Evolutionary conservation across 1,284 basidiomycete species (phyloP).

Genomic region (Ceratobasidium sp.): DNA sequence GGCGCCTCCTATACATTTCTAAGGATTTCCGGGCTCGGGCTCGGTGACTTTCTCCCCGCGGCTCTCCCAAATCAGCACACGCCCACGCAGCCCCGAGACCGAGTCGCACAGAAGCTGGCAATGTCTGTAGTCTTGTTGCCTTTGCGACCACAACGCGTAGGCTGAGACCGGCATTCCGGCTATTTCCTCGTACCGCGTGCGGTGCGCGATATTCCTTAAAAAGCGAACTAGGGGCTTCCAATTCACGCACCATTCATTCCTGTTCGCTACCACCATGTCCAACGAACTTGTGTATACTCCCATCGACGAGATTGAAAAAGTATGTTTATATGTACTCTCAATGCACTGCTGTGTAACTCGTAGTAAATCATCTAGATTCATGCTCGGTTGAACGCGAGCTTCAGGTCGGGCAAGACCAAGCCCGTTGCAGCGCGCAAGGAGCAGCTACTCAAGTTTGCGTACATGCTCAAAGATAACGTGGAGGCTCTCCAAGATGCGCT

Average conservation of each 20-base stretch:
- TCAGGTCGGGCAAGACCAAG: conserved; percentile 54
- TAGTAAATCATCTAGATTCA: conserved; percentile 45
- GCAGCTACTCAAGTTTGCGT: conserved; percentile 60
- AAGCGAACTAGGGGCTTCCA: neutral
- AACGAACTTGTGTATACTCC: conserved; percentile 39
- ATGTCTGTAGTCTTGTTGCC: neutral
- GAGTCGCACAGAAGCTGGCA: neutral
- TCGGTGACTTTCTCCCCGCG: too few relatives aligned
- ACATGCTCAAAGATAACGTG: conserved; percentile 58
- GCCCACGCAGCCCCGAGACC: neutral
- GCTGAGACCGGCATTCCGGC: conserved; percentile 11
- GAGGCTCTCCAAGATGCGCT: conserved; percentile 54
- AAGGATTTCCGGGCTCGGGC: neutral
- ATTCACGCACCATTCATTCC: too few relatives aligned
- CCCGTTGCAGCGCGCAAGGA: conserved; percentile 57
- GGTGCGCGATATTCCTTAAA: neutral
- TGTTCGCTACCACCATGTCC: conserved; percentile 18
- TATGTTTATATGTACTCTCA: neutral
- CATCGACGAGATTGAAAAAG: conserved; percentile 43
- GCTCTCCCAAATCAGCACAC: too few relatives aligned
- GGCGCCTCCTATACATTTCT: neutral
- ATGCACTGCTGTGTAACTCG: neutral
- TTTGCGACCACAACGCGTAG: neutral
- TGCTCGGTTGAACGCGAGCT: conserved; percentile 52
- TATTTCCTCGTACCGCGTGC: neutral